Percentiles rank a stretch among this genome's conserved stretches.
These are phyloP conservation scores for Haplographium delicatum DNA, from an alignment of 495 filamentous ascomycete species.

Conservation along the genomic window DNA sequence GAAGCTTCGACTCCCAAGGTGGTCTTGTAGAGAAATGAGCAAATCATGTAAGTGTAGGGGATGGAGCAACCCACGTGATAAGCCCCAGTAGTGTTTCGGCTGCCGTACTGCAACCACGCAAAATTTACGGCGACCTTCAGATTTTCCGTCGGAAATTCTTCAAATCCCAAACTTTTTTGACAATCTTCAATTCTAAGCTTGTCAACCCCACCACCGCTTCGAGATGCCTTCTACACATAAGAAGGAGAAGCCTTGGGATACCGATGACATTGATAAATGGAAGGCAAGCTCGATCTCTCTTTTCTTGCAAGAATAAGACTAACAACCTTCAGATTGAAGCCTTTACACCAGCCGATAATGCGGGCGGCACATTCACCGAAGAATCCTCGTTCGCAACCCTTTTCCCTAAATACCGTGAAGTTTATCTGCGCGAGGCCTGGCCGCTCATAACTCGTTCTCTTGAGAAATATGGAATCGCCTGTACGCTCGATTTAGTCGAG, in stretches of 20 bases:
- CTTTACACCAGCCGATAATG: conserved; percentile 83
- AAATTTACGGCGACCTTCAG: not conserved
- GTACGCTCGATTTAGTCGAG: conserved; percentile 89
- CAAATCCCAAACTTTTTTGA: conserved; percentile 18
- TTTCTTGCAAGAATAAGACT: conserved; percentile 5
- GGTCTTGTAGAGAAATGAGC: no score
- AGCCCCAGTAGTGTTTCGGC: no score
- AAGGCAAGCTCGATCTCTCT: conserved; percentile 46
- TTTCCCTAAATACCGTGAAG: conserved; percentile 97
- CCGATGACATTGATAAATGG: conserved; percentile 97
- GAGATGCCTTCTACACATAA: conserved; percentile 92
- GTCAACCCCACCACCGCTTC: conserved; percentile 13
- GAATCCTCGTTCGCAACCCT: conserved; percentile 88
- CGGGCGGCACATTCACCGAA: conserved; percentile 79
- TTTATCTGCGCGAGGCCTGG: conserved; percentile 90
- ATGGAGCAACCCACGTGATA: no score
- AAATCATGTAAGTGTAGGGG: no score
- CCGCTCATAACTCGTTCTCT: conserved; percentile 71
- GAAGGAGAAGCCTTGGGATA: conserved; percentile 95
- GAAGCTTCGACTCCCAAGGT: no score
- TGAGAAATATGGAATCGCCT: conserved; percentile 77
- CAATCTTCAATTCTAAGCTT: conserved; percentile 5
- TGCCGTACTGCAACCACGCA: no score
- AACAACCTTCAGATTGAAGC: conserved; percentile 54
- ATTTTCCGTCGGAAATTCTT: not conserved